Conservation (phyloP, 305 asterid genomes). For the Plantago lanceolata region DNA sequence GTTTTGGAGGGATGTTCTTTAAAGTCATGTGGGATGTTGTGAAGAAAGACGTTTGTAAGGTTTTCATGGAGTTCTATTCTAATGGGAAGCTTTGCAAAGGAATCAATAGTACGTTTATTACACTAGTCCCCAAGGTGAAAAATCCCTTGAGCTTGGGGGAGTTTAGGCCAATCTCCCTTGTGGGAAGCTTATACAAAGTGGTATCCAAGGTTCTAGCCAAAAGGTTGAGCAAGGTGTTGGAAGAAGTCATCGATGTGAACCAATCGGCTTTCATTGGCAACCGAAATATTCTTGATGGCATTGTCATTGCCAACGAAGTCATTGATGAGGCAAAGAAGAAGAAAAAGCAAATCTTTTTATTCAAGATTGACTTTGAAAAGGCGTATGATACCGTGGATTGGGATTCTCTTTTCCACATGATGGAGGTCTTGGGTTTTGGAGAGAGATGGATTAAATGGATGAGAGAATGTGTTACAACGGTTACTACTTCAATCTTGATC, state of each 20-base stretch:
- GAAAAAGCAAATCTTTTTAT: neutral
- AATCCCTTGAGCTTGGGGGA: neutral
- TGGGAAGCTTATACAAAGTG: too few relatives aligned
- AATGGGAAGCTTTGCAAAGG: neutral
- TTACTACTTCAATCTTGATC: neutral
- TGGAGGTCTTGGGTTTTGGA: neutral
- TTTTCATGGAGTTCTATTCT: neutral
- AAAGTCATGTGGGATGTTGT: neutral
- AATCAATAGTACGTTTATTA: too few relatives aligned
- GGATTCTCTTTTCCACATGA: neutral
- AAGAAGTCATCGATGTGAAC: neutral
- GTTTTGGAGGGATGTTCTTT: neutral
- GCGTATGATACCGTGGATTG: neutral
- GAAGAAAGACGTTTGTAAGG: neutral
- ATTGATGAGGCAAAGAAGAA: neutral
- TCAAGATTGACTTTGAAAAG: neutral
- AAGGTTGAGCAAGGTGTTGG: too few relatives aligned
- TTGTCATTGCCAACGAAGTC: neutral
- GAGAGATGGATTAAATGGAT: neutral
- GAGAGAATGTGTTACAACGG: neutral
- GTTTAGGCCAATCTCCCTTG: neutral
- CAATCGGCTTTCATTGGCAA: neutral
- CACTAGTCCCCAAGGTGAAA: neutral
- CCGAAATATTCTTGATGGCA: neutral
- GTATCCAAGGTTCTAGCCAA: too few relatives aligned